These are phyloP conservation scores for Penicillium sumatraense DNA, from an alignment of 2,329 filamentous ascomycete species.

Conservation along the genomic window DNA sequence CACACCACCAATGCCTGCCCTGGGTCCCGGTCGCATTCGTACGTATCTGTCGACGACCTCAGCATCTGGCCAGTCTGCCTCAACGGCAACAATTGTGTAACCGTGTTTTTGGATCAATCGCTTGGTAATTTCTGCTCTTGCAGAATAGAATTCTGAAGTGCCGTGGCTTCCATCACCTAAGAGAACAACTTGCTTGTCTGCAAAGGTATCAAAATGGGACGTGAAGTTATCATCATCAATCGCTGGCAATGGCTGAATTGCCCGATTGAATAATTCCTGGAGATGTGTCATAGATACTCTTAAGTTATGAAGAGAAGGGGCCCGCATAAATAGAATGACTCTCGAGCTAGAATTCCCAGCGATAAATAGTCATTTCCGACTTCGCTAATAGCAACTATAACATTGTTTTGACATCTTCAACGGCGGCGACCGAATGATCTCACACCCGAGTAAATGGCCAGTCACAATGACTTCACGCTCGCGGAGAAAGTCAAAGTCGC, in stretches of 20 bases:
- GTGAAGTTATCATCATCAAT: conserved; percentile 44
- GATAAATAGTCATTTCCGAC: neutral
- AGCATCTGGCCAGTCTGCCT: conserved; percentile 61
- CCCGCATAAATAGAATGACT: conserved; percentile 9
- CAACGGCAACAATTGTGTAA: conserved; percentile 56
- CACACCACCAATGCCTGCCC: conserved; percentile 35
- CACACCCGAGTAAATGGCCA: conserved; percentile 19
- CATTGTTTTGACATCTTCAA: conserved; percentile 3
- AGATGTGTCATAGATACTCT: conserved; percentile 33
- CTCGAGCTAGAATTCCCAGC: neutral
- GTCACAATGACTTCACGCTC: conserved; percentile 39
- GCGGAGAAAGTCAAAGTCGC: conserved; percentile 4
- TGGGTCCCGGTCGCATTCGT: conserved; percentile 47
- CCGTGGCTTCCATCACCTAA: conserved; percentile 57
- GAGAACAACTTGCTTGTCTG: conserved; percentile 46
- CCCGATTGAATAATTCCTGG: conserved; percentile 39
- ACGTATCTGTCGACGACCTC: conserved; percentile 58
- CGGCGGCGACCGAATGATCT: conserved; percentile 25
- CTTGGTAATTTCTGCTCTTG: conserved; percentile 57
- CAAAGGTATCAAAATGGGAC: conserved; percentile 48
- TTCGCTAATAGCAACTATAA: neutral
- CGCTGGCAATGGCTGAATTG: conserved; percentile 42
- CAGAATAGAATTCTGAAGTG: conserved; percentile 60
- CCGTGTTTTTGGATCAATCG: conserved; percentile 55
- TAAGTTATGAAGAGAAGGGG: conserved; percentile 1